Evolutionary conservation across 2,329 filamentous ascomycete species (phyloP).

Genomic region (Aspergillus sp.): DNA sequence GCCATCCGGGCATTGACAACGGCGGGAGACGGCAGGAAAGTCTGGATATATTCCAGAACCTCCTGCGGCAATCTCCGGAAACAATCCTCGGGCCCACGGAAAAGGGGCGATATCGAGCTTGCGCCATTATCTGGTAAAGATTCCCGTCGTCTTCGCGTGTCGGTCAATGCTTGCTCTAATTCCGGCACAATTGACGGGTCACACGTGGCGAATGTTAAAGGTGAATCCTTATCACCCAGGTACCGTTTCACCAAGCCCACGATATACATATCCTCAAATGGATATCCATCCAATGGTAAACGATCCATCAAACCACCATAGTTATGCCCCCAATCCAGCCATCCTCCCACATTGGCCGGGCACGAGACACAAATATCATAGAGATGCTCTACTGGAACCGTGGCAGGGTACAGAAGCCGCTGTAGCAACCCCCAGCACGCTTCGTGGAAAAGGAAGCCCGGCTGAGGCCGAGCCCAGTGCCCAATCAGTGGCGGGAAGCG

Average conservation of each 20-base stretch:
- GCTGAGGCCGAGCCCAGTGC: background rate
- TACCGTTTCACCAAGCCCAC: conserved; percentile 2
- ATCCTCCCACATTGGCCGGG: conserved; percentile 4
- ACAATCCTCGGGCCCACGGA: conserved; percentile 5
- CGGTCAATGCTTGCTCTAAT: background rate
- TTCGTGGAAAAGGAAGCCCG: conserved; percentile 15
- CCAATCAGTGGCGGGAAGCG: conserved; percentile 6
- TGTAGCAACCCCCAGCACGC: conserved; percentile 13
- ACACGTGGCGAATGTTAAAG: conserved; percentile 2
- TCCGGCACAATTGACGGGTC: conserved; percentile 2
- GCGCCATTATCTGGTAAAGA: background rate
- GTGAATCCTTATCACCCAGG: conserved; percentile 3
- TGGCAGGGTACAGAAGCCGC: conserved; percentile 6
- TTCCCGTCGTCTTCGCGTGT: background rate
- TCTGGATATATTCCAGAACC: conserved; percentile 12
- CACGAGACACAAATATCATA: conserved; percentile 15
- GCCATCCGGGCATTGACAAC: conserved; percentile 9
- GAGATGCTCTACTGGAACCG: conserved; percentile 10
- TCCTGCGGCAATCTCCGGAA: conserved; percentile 12
- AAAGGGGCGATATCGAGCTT: conserved; percentile 1
- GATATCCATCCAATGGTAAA: conserved; percentile 3
- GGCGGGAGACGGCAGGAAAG: conserved; percentile 6
- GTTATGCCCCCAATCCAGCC: conserved; percentile 11
- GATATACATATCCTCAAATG: conserved; percentile 9
- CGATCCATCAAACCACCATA: conserved; percentile 10